Evolutionary conservation across 495 filamentous ascomycete genomes (phyloP), one percentile per base, ranked within the genome.

Genomic region (Xylaria castorea): DNA sequence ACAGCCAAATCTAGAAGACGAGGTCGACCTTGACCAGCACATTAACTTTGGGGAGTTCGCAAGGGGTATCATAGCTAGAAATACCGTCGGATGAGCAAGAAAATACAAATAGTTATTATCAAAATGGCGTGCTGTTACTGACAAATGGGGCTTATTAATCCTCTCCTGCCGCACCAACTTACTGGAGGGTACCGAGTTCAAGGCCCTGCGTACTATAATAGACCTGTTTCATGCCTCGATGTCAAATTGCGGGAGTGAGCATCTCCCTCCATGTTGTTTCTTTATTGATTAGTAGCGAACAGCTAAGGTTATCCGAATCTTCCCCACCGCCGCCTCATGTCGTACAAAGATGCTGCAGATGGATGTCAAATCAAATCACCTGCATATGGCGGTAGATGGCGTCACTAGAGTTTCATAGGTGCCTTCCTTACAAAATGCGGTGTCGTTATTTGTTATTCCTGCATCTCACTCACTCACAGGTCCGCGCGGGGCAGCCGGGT

Each of bases 1-100:
- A 60, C 96, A 99, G 86, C 96, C 96, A 51, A 97, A 97, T 84
- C 80, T 99, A 60, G 91, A 88, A 66, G 96, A 97, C 75, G 89
- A 91, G 83, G 93, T 99, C 20, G 92, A 94, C 80, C 83, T 85
- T 64, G 87, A 91, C 77, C 84, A 86, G 73, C 90, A 92, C 32
- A 87, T 90, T 62, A 91, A 85, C 53, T 98, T 98, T 87, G 96
- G 92, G 38, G 89, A 92, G 76, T 97, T 98, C 87, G 94, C 94
- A 25, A 91, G 89, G 81, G 92, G 90, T 51, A 91, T 97, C 77
- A 91, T 97, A 70, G 87, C 89, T 75, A 92, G 89, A 86, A 96
- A 95, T 81, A 93, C 93, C 46, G 84, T 87, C 20, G 81, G 76
- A 44, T 70, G 44, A 48, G 16, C 53, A 11, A 53, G 65, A 3